A percentile compares a stretch with the other conserved stretches of the same genome.
phyloP scores from a whole-genome alignment of 2,329 filamentous ascomycete genomes.

The Colletotrichum tropicicola region DNA sequence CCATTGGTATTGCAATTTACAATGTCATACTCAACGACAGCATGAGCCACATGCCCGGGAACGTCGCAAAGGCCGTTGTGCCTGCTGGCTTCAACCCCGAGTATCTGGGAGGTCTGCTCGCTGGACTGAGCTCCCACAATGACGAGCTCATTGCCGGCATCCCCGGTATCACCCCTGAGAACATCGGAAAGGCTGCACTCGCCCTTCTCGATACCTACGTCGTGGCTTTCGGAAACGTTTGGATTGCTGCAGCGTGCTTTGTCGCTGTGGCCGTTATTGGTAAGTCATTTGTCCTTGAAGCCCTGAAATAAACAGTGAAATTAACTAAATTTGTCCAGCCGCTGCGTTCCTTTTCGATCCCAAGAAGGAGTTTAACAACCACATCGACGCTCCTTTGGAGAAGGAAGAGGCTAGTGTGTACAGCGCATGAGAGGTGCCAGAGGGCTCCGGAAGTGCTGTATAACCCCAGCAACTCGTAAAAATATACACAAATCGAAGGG shows the following conservation, averaged over 20 bases:
- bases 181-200: conserved; percentile 37
- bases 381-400: conserved; percentile 46
- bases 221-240: conserved; percentile 41
- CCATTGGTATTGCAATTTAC: conserved; percentile 48
- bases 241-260: conserved; percentile 41
- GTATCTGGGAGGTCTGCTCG: conserved; percentile 37
- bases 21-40: conserved; percentile 41
- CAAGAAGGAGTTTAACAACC: conserved; percentile 46
- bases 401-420: conserved; percentile 35
- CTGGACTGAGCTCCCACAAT: conserved; percentile 37
- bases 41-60: conserved; percentile 38
- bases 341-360: conserved; percentile 39
- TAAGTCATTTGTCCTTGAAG: conserved; percentile 30
- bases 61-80: conserved; percentile 42
- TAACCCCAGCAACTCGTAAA: too few relatives aligned
- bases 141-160: conserved; percentile 35
- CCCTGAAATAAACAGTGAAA: neutral
- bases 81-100: conserved; percentile 37
- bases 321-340: neutral
- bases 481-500: too few relatives aligned
- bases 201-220: conserved; percentile 40
- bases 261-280: conserved; percentile 38
- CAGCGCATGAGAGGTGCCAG: too few relatives aligned
- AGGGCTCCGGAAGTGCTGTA: too few relatives aligned
- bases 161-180: conserved; percentile 38